Base-by-base conservation (phyloP, 495 filamentous ascomycete species). In the Aspergillus ellipticus region DNA sequence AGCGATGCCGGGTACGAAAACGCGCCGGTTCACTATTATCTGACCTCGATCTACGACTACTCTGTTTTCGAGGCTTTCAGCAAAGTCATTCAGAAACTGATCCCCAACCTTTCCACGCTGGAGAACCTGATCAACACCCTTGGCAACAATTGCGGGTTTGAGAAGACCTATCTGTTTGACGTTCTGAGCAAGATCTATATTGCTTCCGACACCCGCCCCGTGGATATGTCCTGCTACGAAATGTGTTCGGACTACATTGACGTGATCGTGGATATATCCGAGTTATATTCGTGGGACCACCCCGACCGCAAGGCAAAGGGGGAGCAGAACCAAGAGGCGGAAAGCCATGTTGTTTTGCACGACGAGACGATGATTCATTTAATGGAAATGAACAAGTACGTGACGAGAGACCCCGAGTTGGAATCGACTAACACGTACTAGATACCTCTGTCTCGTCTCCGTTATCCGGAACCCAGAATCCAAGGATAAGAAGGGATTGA, bases 231-330 rank as follows among this genome's bases (percentile, higher is more conserved):
- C 17, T 89, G 87, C 67, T 98, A 98, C 68, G 94, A 97, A 74
- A 94, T 97, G 62, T 97, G 95, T 69, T 94, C 89, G 22, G 94
- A 97, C 66, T 98, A 92, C 65, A 96, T 98, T 54, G 93, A 98
- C 68, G 90, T 96, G 42, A 93, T 98, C 54, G 92, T 97, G 48
- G 94, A 98, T 68, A 83, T 97, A 28, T 92, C 88, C 13, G 92
- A 97, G 67, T 86, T 98, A 16, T 97, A 97, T 63, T 93, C 91
- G 5, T 97, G 80, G 59, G 79, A 82, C 20, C 70, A 75, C 11
- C 78, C 86, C 1, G 82, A 84, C 56, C 81, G 79, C 5, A 77
- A 81, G 47, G 74, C 82, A 0, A 86, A 83, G 69, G 75, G 80
- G 5, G 82, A 85, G 46, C 82, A 82, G 58, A 74, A 89, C n/a